A percentile compares a stretch with the other conserved stretches of the same genome.
phyloP scores from a whole-genome alignment of 2,329 filamentous ascomycete genomes.

The Fusarium multiceps region DNA sequence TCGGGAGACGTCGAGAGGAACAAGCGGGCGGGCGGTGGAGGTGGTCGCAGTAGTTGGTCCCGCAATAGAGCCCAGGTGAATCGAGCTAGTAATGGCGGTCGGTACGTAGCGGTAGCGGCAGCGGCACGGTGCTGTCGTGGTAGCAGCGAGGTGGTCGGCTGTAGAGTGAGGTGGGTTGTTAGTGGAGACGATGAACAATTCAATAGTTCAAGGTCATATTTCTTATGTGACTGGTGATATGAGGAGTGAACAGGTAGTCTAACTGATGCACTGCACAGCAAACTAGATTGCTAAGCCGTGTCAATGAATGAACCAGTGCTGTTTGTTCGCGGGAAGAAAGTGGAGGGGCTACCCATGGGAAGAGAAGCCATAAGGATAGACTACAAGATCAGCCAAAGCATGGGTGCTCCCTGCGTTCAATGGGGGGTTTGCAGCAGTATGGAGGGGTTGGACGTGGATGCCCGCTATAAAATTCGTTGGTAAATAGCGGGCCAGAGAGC shows the following conservation, averaged over 20 bases:
- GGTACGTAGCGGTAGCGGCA: constrained; percentile 32
- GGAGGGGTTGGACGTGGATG: constrained; percentile 22
- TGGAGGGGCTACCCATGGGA: constrained; percentile 30
- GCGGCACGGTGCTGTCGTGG: constrained; percentile 31
- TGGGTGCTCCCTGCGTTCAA: constrained; percentile 17
- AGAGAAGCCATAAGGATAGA: constrained; percentile 15
- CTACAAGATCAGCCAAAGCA: constrained; percentile 20
- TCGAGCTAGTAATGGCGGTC: constrained; percentile 32
- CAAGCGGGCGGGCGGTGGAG: constrained; percentile 44
- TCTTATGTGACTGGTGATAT: not conserved
- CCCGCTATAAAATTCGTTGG: constrained; percentile 10
- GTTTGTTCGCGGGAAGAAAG: constrained; percentile 23
- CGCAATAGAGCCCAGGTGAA: constrained; percentile 35
- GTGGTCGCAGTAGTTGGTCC: constrained; percentile 34
- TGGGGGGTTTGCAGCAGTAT: constrained; percentile 24
- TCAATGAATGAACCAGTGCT: constrained; percentile 3
- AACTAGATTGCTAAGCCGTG: not conserved
- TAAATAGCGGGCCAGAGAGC: not conserved
- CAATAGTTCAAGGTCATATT: constrained; percentile 40
- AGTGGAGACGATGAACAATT: constrained; percentile 38
- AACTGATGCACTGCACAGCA: not conserved
- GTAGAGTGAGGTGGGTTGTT: constrained; percentile 27
- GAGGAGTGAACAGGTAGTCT: not conserved
- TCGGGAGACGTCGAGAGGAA: constrained; percentile 43
- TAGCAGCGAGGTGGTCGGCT: constrained; percentile 26